Conservation (phyloP, 768 basidiomycete species). For the Porphyrellus cyaneotinctus region DNA sequence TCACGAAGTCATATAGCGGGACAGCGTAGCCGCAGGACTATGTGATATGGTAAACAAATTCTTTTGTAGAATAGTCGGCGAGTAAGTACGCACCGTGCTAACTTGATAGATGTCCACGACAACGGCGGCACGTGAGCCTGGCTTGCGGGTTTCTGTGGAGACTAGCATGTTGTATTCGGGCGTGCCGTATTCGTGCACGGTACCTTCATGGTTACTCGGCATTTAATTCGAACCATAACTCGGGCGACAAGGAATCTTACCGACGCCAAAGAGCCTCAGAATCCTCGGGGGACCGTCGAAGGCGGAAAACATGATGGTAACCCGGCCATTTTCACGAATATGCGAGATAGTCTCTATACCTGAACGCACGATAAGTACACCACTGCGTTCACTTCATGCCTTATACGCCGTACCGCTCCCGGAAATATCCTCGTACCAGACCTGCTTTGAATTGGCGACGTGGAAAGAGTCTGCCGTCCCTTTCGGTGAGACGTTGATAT, state of each 20-base stretch:
- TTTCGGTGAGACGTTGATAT: conserved; percentile 68
- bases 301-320: conserved; percentile 57
- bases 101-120: conserved; percentile 58
- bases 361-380: conserved; percentile 14
- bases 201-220: conserved; percentile 35
- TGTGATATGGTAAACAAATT: background rate
- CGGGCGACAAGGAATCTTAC: conserved; percentile 26
- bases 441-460: conserved; percentile 46
- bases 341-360: conserved; percentile 59
- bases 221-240: background rate
- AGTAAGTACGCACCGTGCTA: conserved; percentile 34
- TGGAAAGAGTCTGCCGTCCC: conserved; percentile 61
- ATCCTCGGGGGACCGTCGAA: conserved; percentile 61
- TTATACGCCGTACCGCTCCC: conserved; percentile 50
- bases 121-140: conserved; percentile 59
- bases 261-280: conserved; percentile 51
- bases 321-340: conserved; percentile 57
- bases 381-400: background rate
- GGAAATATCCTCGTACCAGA: conserved; percentile 71
- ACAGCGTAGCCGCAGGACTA: conserved; percentile 68
- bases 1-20: conserved; percentile 55
- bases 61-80: background rate
- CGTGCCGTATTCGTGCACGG: conserved; percentile 58
- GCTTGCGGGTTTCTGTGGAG: conserved; percentile 42
- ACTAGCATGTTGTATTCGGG: conserved; percentile 54